Percentiles rank a stretch among this genome's conserved stretches.
Conservation (phyloP, 805 yeast species). For the Komagataella pastoris region DNA sequence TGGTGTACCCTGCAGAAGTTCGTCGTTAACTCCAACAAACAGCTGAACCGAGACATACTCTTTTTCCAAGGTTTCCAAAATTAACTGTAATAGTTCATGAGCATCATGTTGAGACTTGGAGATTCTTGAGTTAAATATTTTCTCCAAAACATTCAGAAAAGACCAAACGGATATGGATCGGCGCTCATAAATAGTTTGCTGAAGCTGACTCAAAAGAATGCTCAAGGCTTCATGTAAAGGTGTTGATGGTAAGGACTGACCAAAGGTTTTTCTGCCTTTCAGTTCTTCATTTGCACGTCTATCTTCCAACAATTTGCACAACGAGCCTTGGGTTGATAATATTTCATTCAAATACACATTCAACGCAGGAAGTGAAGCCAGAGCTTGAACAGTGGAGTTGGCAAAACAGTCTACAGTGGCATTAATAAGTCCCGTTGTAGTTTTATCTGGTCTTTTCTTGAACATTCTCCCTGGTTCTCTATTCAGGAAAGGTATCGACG, state of each 20-base stretch:
- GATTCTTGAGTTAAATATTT: slow-evolving; percentile 57
- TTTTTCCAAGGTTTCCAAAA: slow-evolving; percentile 63
- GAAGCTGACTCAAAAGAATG: slow-evolving; percentile 37
- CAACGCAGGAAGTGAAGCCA: slow-evolving; percentile 46
- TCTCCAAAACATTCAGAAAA: slow-evolving; percentile 59
- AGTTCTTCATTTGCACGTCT: not conserved
- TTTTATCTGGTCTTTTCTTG: slow-evolving; percentile 47
- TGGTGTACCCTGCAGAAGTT: not conserved
- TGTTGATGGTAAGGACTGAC: not conserved
- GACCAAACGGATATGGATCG: slow-evolving; percentile 67
- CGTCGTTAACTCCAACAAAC: slow-evolving; percentile 7
- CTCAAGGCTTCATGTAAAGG: slow-evolving; percentile 46
- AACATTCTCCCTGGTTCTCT: slow-evolving; percentile 11
- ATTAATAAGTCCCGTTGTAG: slow-evolving; percentile 76
- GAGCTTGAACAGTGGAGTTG: slow-evolving; percentile 75
- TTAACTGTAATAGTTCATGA: slow-evolving; percentile 75
- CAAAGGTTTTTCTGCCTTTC: not conserved
- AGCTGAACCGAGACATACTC: slow-evolving; percentile 38
- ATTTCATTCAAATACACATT: slow-evolving; percentile 40
- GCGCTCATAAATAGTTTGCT: slow-evolving; percentile 41
- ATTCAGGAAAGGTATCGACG: slow-evolving; percentile 12
- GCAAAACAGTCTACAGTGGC: slow-evolving; percentile 87
- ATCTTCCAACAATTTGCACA: slow-evolving; percentile 6
- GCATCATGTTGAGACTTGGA: slow-evolving; percentile 88
- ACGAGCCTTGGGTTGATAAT: slow-evolving; percentile 1